Conservation (phyloP, 352 stramenopile species). For the Phytophthora melonis region DNA sequence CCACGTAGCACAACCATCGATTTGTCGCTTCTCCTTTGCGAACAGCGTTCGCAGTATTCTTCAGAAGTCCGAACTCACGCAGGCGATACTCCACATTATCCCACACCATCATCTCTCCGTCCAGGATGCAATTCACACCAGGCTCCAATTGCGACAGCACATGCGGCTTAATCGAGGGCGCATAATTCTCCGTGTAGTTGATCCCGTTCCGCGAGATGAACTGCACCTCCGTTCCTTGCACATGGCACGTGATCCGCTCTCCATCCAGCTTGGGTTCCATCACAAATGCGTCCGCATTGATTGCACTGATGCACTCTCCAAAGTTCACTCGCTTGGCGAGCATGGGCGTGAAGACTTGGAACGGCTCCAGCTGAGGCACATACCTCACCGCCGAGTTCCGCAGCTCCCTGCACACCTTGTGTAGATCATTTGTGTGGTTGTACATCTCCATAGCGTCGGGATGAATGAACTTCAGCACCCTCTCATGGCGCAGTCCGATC, state of each 20-base stretch:
- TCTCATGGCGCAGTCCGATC: conserved; percentile 83
- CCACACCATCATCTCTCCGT: conserved; percentile 92
- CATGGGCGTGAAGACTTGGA: conserved; percentile 90
- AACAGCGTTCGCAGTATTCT: conserved; percentile 78
- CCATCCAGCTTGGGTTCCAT: conserved; percentile 90
- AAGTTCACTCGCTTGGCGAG: conserved; percentile 88
- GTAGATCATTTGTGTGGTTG: conserved; percentile 89
- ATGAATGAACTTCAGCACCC: conserved; percentile 83
- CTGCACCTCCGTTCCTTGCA: conserved; percentile 66
- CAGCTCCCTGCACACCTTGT: conserved; percentile 75
- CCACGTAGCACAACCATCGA: conserved; percentile 86
- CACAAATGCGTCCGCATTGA: conserved; percentile 76
- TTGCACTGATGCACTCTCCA: conserved; percentile 79
- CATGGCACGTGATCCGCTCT: conserved; percentile 85
- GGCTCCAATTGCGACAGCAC: conserved; percentile 66
- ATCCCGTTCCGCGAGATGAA: conserved; percentile 89
- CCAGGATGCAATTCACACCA: conserved; percentile 79
- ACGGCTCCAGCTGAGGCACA: conserved; percentile 80
- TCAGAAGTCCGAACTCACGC: conserved; percentile 84
- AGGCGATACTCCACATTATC: conserved; percentile 82
- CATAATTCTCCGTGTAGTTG: conserved; percentile 86
- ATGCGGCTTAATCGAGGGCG: conserved; percentile 63
- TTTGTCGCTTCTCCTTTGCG: conserved; percentile 60
- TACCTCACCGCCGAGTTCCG: conserved; percentile 85
- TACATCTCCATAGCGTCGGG: conserved; percentile 89